These are phyloP conservation scores for Phialemoniopsis sp. DNA, from an alignment of 2,329 filamentous ascomycete species.

Conservation along the genomic window DNA sequence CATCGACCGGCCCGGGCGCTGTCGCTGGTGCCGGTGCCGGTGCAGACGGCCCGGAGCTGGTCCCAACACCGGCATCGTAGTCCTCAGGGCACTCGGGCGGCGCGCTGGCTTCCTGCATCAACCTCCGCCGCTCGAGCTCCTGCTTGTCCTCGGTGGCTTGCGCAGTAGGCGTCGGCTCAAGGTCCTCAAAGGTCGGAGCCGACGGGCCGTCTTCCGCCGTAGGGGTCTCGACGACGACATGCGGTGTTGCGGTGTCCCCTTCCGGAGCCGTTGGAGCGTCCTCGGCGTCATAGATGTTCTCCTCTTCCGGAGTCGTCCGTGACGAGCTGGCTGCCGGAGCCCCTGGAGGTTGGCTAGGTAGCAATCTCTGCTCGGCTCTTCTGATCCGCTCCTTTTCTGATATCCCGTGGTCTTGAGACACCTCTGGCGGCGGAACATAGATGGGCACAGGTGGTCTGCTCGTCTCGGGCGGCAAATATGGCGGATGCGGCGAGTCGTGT, in stretches of 20 bases:
- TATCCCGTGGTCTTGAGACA: conserved; percentile 56
- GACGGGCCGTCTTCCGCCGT: conserved; percentile 28
- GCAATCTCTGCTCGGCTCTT: conserved; percentile 70
- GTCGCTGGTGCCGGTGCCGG: conserved; percentile 20
- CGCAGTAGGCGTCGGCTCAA: conserved; percentile 14
- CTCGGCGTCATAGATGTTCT: conserved; percentile 48
- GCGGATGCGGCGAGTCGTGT: not conserved
- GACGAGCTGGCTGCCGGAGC: conserved; percentile 35
- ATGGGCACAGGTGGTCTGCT: conserved; percentile 29
- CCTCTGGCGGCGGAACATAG: conserved; percentile 56
- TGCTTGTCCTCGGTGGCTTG: conserved; percentile 67
- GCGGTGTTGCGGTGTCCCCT: conserved; percentile 7
- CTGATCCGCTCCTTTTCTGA: conserved; percentile 80
- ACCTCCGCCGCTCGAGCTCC: conserved; percentile 64
- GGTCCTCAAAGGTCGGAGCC: conserved; percentile 41
- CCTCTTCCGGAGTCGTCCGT: conserved; percentile 30
- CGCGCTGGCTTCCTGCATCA: conserved; percentile 62
- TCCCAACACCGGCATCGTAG: conserved; percentile 29
- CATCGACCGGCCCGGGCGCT: conserved; percentile 14
- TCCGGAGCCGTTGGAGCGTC: conserved; percentile 23
- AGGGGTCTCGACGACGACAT: conserved; percentile 14
- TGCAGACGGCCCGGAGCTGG: conserved; percentile 16
- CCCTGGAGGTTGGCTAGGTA: conserved; percentile 74
- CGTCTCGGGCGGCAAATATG: conserved; percentile 5
- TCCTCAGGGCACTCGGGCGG: conserved; percentile 56